Evolutionary conservation across 768 basidiomycete species (phyloP).

Genomic region (Boletus vermiculosoides): DNA sequence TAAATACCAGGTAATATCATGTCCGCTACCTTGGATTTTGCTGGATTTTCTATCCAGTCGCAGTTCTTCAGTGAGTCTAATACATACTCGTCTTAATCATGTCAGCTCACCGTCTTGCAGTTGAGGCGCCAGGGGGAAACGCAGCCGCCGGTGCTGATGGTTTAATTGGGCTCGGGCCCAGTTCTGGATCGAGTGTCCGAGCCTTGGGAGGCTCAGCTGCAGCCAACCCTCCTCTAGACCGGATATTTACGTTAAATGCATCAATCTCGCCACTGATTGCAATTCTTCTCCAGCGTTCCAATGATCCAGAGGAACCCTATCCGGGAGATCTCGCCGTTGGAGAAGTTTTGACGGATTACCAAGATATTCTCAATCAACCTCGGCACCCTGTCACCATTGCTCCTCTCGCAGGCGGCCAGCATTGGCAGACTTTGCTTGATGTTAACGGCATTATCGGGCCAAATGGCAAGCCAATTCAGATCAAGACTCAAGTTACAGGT

Average conservation of each 20-base stretch:
- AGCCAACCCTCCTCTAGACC: conserved; percentile 58
- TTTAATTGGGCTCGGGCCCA: conserved; percentile 61
- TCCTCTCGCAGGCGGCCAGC: conserved; percentile 45
- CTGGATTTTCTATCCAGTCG: conserved; percentile 47
- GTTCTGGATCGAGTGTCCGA: conserved; percentile 50
- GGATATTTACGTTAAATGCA: conserved; percentile 60
- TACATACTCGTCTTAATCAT: neutral
- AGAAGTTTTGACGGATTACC: conserved; percentile 51
- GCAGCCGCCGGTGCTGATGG: conserved; percentile 28
- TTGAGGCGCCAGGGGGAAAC: conserved; percentile 14
- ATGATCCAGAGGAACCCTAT: conserved; percentile 50
- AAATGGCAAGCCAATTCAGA: conserved; percentile 47
- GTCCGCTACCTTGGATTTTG: conserved; percentile 31
- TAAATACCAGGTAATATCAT: conserved; percentile 26
- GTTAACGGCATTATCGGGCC: conserved; percentile 61
- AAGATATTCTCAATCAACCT: conserved; percentile 48
- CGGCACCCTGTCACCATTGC: conserved; percentile 48
- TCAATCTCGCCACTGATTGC: conserved; percentile 61
- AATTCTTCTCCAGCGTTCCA: conserved; percentile 58
- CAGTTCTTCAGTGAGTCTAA: conserved; percentile 29
- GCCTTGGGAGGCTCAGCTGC: conserved; percentile 31
- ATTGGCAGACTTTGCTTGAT: conserved; percentile 67
- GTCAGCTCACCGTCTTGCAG: conserved; percentile 14
- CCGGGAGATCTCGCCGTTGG: conserved; percentile 65
- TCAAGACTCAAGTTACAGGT: conserved; percentile 46